A percentile compares a stretch with the other conserved stretches of the same genome.
Conservation (phyloP, 1,284 basidiomycete species). For the Thecaphora thlaspeos region DNA sequence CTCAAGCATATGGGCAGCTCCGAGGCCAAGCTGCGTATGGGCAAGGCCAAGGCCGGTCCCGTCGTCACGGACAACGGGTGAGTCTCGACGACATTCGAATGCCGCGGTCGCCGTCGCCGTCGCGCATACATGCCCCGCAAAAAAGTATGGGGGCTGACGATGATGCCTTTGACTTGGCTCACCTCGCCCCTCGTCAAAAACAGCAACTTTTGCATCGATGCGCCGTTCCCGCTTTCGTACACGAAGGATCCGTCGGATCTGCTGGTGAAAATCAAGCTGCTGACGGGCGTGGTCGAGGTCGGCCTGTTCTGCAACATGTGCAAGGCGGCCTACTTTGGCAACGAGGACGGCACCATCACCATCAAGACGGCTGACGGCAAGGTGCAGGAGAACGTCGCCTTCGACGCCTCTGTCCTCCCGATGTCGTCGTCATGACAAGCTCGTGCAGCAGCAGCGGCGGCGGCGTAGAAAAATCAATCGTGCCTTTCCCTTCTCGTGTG, state of each 20-base stretch:
- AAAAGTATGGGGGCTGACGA: no score
- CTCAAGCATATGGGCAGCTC: conserved; percentile 47
- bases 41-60: conserved; percentile 73
- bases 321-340: conserved; percentile 96
- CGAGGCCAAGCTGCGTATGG: conserved; percentile 48
- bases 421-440: neutral
- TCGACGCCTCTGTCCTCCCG: conserved; percentile 15
- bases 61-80: conserved; percentile 83
- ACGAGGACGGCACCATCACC: conserved; percentile 59
- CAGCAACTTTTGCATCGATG: conserved; percentile 53
- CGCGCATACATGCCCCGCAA: no score
- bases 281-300: conserved; percentile 92
- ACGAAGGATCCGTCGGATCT: conserved; percentile 50
- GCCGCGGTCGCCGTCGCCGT: no score
- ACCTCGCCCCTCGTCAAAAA: no score
- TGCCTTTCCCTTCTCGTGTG: no score
- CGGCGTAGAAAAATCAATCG: no score
- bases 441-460: no score
- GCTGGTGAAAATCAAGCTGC: conserved; percentile 46
- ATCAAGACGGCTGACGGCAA: conserved; percentile 45
- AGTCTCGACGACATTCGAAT: no score
- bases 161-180: no score
- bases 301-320: conserved; percentile 89
- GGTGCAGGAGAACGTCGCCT: conserved; percentile 32
- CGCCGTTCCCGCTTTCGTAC: conserved; percentile 43